These are phyloP conservation scores for Cucurbita moschata DNA, from an alignment of 306 rosid genomes.

Conservation along the genomic window DNA sequence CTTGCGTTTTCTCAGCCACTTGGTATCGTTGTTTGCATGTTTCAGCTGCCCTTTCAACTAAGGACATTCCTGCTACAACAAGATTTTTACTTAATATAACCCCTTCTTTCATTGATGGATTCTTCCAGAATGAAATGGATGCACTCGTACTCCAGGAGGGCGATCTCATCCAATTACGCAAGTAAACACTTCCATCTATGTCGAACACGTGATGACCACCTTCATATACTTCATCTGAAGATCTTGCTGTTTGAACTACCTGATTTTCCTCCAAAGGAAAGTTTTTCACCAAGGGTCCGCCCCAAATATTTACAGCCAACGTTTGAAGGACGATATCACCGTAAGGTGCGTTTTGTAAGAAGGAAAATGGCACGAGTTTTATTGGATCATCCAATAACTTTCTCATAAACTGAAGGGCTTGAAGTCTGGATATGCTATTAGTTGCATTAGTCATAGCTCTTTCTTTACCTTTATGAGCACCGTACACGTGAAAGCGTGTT, in stretches of 20 bases:
- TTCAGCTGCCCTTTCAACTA: slow-evolving; percentile 63
- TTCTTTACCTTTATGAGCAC: slow-evolving; percentile 65
- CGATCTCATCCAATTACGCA: slow-evolving; percentile 80
- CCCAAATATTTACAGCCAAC: slow-evolving; percentile 81
- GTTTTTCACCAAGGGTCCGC: slow-evolving; percentile 58
- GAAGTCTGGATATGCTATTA: slow-evolving; percentile 69
- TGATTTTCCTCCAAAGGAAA: slow-evolving; percentile 23
- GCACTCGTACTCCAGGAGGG: slow-evolving; percentile 62
- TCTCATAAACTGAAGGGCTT: slow-evolving; percentile 64
- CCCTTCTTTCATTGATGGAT: slow-evolving; percentile 45
- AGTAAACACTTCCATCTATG: slow-evolving; percentile 84
- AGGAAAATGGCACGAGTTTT: slow-evolving; percentile 76
- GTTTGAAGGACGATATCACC: slow-evolving; percentile 73
- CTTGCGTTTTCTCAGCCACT: slow-evolving; percentile 77
- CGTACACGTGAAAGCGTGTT: slow-evolving; percentile 46
- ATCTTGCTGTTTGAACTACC: slow-evolving; percentile 18
- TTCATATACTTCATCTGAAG: slow-evolving; percentile 35
- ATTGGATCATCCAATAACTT: slow-evolving; percentile 78
- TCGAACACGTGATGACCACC: slow-evolving; percentile 49
- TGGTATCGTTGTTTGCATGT: slow-evolving; percentile 38
- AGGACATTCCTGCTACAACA: slow-evolving; percentile 61
- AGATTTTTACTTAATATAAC: slow-evolving; percentile 68
- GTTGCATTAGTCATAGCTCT: slow-evolving; percentile 54
- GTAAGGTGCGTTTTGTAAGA: slow-evolving; percentile 52
- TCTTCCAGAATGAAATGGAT: slow-evolving; percentile 72